A percentile compares a stretch with the other conserved stretches of the same genome.
phyloP scores from a whole-genome alignment of 371 early-diverging fungal species.

The Mucor velutinosus region DNA sequence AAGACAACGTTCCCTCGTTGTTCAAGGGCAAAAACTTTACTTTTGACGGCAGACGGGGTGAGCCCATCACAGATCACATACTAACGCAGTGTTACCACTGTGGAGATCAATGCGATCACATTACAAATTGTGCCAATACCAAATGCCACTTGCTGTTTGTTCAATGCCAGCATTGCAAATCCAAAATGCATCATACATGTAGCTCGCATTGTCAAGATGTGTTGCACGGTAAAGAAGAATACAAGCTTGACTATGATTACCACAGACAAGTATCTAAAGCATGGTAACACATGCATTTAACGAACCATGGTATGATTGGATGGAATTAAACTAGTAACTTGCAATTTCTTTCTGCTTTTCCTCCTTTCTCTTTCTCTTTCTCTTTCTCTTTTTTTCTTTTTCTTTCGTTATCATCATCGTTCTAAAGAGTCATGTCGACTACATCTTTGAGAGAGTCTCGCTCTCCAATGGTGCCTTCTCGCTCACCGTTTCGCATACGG shows the following conservation, averaged over 20 bases:
- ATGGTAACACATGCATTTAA: constrained; percentile 1
- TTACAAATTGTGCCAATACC: constrained; percentile 70
- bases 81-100: constrained; percentile 71
- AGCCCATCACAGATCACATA: constrained; percentile 68
- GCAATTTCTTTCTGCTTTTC: not conserved
- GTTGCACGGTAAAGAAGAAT: constrained; percentile 36
- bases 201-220: constrained; percentile 58
- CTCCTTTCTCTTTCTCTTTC: not conserved
- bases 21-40: constrained; percentile 81
- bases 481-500: constrained; percentile 30
- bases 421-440: not conserved
- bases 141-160: constrained; percentile 73
- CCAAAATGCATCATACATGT: constrained; percentile 60
- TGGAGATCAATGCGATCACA: constrained; percentile 63
- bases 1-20: constrained; percentile 45
- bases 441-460: constrained; percentile 2
- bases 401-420: not conserved
- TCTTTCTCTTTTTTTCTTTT: no score
- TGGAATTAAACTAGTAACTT: not conserved
- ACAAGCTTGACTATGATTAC: constrained; percentile 46
- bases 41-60: constrained; percentile 77
- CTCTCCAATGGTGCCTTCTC: constrained; percentile 16
- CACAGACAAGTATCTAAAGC: constrained; percentile 39
- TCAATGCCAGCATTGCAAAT: constrained; percentile 64
- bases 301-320: not conserved